Base-by-base conservation (phyloP, 495 filamentous ascomycete species). In the Aspergillus homomorphus region DNA sequence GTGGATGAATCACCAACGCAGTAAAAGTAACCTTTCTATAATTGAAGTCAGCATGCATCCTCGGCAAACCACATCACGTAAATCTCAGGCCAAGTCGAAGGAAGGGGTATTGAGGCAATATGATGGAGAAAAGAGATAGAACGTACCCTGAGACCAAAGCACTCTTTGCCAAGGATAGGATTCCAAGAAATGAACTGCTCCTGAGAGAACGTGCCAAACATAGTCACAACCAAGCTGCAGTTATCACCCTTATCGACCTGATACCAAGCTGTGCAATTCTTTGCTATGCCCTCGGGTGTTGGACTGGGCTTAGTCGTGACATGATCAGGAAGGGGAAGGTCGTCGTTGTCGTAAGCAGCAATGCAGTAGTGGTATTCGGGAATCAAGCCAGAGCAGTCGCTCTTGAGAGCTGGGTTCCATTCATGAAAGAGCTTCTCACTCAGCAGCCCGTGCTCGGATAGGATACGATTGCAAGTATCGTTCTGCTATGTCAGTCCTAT, bases 131-230 rank as follows among this genome's bases (percentile, higher is more conserved):
- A 15, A 51, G 22, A 42, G 15, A 15, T 9, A 21, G 23, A 9
- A 53, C 58, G 9, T 56, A 60, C 61, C 8, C 45, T 20, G 19
- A 71, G 54, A 21, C 33, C 49, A 1, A 45, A 19, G 51, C 69
- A 71, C 16, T 56, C 19, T 0, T 21, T 18, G 3, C 55, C 60
- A 4, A 65, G 58, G n/a, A 33, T 46, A 14, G 66, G 67, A 45
- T 68, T 70, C 65, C 62, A 65, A 4, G 51, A 22, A 16, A 65
- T 44, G 45, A 68, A 67, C 4, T 68, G 49, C 18, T 60, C 24
- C n/a, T 51, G 49, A n/a, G 59, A 61, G 49, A 68, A 63, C 7
- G 61, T 59, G 30, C 59, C 60, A 38, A 61, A 62, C 14, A 48
- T 51, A 26, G 22, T 8, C 8, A 57, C 57, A 45, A 71, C 62